Evolutionary conservation across 306 rosid genomes (phyloP).

Genomic region (Acmispon strigosus): DNA sequence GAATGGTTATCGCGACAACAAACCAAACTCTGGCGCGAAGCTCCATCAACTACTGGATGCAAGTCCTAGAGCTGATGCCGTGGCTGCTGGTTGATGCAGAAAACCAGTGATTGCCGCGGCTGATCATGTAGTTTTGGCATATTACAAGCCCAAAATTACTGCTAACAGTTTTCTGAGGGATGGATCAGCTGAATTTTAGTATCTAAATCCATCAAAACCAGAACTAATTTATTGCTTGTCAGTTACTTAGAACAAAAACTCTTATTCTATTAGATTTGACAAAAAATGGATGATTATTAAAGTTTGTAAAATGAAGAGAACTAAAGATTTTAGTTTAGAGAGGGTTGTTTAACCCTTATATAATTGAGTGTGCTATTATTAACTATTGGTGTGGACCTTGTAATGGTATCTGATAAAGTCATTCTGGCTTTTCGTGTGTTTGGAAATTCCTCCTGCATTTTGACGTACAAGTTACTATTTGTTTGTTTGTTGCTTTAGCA

Average conservation of each 20-base stretch:
- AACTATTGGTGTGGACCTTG: conserved; percentile 18
- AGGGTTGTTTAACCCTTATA: conserved; percentile 18
- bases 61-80: conserved; percentile 78
- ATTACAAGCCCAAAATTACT: conserved; percentile 86
- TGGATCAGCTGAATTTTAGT: conserved; percentile 40
- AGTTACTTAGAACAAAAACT: conserved; percentile 27
- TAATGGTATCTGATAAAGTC: conserved; percentile 13
- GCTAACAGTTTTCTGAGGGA: conserved; percentile 48
- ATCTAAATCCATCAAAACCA: conserved; percentile 33
- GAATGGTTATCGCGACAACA: conserved; percentile 53
- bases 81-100: conserved; percentile 67
- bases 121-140: conserved; percentile 85
- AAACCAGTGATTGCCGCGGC: conserved; percentile 20
- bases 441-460: not conserved
- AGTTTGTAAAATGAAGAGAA: conserved; percentile 54
- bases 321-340: conserved; percentile 26
- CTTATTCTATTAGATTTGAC: conserved; percentile 28
- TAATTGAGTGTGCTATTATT: conserved; percentile 22
- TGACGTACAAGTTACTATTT: no score
- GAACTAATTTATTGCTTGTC: conserved; percentile 47
- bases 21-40: conserved; percentile 57
- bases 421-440: not conserved
- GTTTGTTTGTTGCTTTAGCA: no score
- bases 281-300: conserved; percentile 29
- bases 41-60: conserved; percentile 76